phyloP scores from a whole-genome alignment of 352 stramenopile genomes.

The Pythium dissimile region DNA sequence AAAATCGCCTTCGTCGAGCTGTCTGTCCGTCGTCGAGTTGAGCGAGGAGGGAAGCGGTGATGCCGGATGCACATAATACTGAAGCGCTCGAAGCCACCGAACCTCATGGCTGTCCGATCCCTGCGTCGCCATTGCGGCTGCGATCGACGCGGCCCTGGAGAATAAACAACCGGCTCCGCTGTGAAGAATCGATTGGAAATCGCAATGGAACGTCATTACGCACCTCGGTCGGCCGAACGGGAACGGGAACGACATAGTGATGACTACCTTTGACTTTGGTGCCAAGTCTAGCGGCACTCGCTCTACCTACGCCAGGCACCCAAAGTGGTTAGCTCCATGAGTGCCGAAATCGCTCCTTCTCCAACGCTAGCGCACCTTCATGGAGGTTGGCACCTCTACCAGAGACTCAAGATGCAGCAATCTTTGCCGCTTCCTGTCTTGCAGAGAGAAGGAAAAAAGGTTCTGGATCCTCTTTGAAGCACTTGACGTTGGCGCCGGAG shows the following conservation, averaged over 20 bases:
- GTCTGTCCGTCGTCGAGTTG: slow-evolving; percentile 47
- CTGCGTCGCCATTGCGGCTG: slow-evolving; percentile 24
- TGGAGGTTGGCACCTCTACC: slow-evolving; percentile 27
- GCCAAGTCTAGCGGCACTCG: slow-evolving; percentile 53
- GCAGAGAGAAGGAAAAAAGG: slow-evolving; percentile 27
- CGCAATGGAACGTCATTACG: neutral
- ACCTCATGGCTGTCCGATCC: slow-evolving; percentile 21
- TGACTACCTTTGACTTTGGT: slow-evolving; percentile 51
- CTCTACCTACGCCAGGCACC: slow-evolving; percentile 41
- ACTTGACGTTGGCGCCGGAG: neutral
- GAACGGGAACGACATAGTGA: slow-evolving; percentile 62
- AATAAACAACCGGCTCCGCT: too few species aligned
- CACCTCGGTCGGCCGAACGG: slow-evolving; percentile 63
- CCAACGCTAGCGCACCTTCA: too few species aligned
- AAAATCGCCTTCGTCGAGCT: slow-evolving; percentile 38
- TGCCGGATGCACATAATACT: slow-evolving; percentile 68
- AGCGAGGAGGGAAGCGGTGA: slow-evolving; percentile 46
- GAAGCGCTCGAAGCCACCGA: slow-evolving; percentile 59
- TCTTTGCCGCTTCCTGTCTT: slow-evolving; percentile 34
- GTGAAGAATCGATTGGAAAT: neutral
- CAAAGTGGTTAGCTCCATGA: neutral
- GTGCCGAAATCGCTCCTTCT: too few species aligned
- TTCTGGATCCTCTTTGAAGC: slow-evolving; percentile 24
- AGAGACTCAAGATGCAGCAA: slow-evolving; percentile 16
- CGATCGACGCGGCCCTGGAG: slow-evolving; percentile 11